These are phyloP conservation scores for Cyberlindnera japonica DNA, from an alignment of 805 yeast genomes.

Conservation along the genomic window DNA sequence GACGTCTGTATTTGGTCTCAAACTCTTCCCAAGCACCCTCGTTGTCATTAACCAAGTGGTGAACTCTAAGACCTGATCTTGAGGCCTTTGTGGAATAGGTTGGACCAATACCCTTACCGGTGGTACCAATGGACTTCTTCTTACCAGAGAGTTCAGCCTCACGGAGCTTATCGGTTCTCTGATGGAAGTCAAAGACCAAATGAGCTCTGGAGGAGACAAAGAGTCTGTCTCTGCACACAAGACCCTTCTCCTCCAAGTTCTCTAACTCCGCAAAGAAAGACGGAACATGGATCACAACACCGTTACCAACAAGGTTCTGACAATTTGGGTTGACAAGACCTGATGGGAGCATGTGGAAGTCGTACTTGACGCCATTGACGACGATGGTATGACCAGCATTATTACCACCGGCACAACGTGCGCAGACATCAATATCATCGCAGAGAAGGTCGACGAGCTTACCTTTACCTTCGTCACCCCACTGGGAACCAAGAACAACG, in stretches of 20 bases:
- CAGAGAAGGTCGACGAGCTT: constrained; percentile 93
- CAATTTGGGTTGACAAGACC: constrained; percentile 96
- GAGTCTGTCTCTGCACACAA: constrained; percentile 57
- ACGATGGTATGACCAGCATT: constrained; percentile 99
- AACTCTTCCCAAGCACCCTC: constrained; percentile 94
- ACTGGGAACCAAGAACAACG: constrained; percentile 96
- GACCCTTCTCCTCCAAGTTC: constrained; percentile 77
- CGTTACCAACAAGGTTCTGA: constrained; percentile 85
- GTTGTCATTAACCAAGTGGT: constrained; percentile 86
- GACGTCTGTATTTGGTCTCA: constrained; percentile 68
- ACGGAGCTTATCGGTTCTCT: constrained; percentile 90
- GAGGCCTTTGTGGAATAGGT: constrained; percentile 96
- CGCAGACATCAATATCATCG: constrained; percentile 93
- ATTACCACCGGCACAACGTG: constrained; percentile 98
- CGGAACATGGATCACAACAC: constrained; percentile 94
- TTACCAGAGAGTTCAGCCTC: constrained; percentile 74
- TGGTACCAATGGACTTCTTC: constrained; percentile 91
- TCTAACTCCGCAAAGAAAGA: constrained; percentile 86
- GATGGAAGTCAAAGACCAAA: constrained; percentile 96
- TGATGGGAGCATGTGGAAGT: constrained; percentile 98
- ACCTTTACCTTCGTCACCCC: constrained; percentile 99
- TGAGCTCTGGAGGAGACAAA: constrained; percentile 93
- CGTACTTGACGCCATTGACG: constrained; percentile 82
- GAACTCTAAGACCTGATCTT: constrained; percentile 94
- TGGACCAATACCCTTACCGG: constrained; percentile 99